Evolutionary conservation across 169 alveolate genomes (phyloP).

Genomic region (Cryptosporidium felis): DNA sequence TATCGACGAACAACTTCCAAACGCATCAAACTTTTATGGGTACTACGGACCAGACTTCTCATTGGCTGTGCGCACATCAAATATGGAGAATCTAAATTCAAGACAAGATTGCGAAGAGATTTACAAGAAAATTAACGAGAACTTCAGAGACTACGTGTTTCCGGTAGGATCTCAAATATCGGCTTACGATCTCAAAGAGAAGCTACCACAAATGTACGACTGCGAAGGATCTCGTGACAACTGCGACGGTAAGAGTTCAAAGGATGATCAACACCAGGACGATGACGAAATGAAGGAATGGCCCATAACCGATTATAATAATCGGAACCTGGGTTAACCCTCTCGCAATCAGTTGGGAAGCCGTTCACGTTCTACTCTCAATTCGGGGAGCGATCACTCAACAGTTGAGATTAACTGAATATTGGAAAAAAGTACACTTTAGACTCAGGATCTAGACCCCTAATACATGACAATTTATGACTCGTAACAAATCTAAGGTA

Average conservation of each 20-base stretch:
- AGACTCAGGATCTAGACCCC: no score
- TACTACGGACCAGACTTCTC: constrained; percentile 88
- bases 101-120: constrained; percentile 79
- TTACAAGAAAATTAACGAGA: constrained; percentile 11
- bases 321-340: constrained; percentile 13
- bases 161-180: constrained; percentile 67
- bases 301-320: constrained; percentile 23
- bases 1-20: constrained; percentile 85
- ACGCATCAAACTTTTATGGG: constrained; percentile 81
- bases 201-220: constrained; percentile 32
- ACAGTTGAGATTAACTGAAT: no score
- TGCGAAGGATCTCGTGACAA: neutral
- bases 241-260: constrained; percentile 25
- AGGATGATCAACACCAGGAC: constrained; percentile 43
- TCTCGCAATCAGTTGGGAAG: no score
- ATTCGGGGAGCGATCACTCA: no score
- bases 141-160: constrained; percentile 45
- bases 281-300: constrained; percentile 39
- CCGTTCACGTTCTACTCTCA: no score
- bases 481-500: no score
- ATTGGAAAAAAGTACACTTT: no score
- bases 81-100: constrained; percentile 86
- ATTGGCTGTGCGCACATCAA: constrained; percentile 85
- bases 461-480: no score
- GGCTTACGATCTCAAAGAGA: constrained; percentile 41